A percentile compares a stretch with the other conserved stretches of the same genome.
These are phyloP conservation scores for Pseudogymnoascus sp. DNA, from an alignment of 2,329 filamentous ascomycete genomes.

Conservation along the genomic window DNA sequence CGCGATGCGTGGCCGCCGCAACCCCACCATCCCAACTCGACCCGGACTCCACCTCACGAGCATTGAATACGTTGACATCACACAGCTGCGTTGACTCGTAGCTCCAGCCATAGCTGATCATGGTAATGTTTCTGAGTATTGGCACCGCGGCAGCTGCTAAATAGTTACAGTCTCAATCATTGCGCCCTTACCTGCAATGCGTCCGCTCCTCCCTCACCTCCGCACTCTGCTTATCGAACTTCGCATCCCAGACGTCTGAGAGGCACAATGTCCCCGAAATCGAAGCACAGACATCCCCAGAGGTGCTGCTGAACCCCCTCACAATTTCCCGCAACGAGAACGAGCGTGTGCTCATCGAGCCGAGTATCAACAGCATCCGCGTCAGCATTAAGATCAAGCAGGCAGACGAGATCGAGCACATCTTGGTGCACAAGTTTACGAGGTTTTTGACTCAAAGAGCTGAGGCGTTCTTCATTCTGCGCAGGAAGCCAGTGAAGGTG, in stretches of 20 bases:
- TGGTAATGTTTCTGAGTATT: background rate
- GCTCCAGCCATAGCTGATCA: slow-evolving; percentile 7
- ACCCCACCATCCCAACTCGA: slow-evolving; percentile 10
- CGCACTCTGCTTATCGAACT: slow-evolving; percentile 90
- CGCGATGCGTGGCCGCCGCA: slow-evolving; percentile 6
- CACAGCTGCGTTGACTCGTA: slow-evolving; percentile 1
- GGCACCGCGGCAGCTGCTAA: background rate
- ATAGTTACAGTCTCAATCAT: slow-evolving; percentile 72
- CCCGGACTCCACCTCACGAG: slow-evolving; percentile 4
- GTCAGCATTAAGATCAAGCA: slow-evolving; percentile 99
- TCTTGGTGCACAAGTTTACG: slow-evolving; percentile 97
- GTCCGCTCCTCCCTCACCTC: slow-evolving; percentile 92
- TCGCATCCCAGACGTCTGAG: slow-evolving; percentile 93
- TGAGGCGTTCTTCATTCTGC: slow-evolving; percentile 92
- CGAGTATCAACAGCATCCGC: slow-evolving; percentile 92
- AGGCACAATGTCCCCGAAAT: slow-evolving; percentile 97
- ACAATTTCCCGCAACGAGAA: slow-evolving; percentile 93
- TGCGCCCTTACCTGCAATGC: slow-evolving; percentile 92
- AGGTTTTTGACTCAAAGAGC: slow-evolving; percentile 93
- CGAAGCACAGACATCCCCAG: slow-evolving; percentile 85
- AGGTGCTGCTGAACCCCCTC: slow-evolving; percentile 86
- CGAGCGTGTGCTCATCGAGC: slow-evolving; percentile 92
- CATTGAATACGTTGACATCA: slow-evolving; percentile 10
- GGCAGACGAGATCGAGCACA: slow-evolving; percentile 97
- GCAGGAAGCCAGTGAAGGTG: slow-evolving; percentile 92